Percentiles rank a stretch among this genome's conserved stretches.
Conservation (phyloP, 495 filamentous ascomycete genomes). For the Aspergillus egyptiacus region DNA sequence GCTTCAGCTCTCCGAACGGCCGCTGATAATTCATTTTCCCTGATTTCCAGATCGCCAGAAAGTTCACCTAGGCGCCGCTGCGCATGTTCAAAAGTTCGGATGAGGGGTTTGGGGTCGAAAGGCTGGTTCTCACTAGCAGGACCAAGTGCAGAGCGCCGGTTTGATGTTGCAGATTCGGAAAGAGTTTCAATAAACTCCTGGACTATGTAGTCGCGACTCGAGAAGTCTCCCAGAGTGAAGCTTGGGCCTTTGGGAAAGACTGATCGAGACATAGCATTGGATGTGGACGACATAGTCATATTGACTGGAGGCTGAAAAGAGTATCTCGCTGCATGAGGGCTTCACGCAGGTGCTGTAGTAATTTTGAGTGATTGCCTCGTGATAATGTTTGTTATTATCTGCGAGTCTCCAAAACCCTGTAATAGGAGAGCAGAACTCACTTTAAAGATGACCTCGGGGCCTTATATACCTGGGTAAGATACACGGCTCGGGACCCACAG, state of each 20-base stretch:
- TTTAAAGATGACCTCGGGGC: too few relatives aligned
- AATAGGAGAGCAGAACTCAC: too few relatives aligned
- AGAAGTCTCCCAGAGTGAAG: constrained; percentile 86
- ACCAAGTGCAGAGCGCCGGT: constrained; percentile 57
- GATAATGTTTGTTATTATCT: too few relatives aligned
- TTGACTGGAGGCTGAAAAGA: constrained; percentile 35
- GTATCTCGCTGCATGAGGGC: neutral
- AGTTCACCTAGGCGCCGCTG: constrained; percentile 71
- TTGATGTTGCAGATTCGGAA: constrained; percentile 75
- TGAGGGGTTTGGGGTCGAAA: constrained; percentile 96
- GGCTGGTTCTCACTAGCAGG: constrained; percentile 54
- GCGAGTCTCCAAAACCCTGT: too few relatives aligned
- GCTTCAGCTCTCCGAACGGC: constrained; percentile 86
- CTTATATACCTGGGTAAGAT: too few relatives aligned
- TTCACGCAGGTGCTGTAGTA: neutral
- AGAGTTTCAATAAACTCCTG: constrained; percentile 94
- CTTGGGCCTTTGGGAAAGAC: constrained; percentile 72
- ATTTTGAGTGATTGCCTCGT: neutral
- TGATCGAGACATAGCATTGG: constrained; percentile 44
- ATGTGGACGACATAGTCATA: constrained; percentile 31
- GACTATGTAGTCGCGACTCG: constrained; percentile 83
- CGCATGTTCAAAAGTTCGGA: constrained; percentile 89
- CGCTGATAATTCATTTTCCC: constrained; percentile 83
- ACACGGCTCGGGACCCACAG: too few relatives aligned
- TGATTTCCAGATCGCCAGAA: constrained; percentile 76